Base-by-base conservation (phyloP, 2,329 filamentous ascomycete species). In the Beauveria caledonica region DNA sequence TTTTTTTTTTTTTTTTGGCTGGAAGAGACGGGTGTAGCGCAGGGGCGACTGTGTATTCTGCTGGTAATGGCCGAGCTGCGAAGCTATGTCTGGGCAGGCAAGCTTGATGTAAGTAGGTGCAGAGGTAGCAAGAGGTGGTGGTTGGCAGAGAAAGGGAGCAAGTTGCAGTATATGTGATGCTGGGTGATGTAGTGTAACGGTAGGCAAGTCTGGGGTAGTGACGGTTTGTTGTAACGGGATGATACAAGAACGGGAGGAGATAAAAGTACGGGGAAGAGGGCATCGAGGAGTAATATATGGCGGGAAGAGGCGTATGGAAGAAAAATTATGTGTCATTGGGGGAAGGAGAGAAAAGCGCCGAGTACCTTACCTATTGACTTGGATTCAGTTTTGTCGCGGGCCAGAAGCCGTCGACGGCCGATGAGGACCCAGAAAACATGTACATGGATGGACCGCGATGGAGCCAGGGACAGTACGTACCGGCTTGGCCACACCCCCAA, bases 381-480 rank as follows among this genome's bases (percentile, higher is more conserved):
- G 54, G 44, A 36, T 48, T 49, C 51, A 27, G 42, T 36, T 50
- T 45, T 21, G 42, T 59, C 56, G 56, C 48, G 56, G 56, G 46
- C 48, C 48, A 52, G 56, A 59, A 51, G 56, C 56, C 39, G 56
- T 59, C 56, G 21, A 59, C 17, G 56, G 56, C 56, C 56, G 56
- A 50, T 49, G 44, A 33, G 48, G 56, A 51, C 48, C 56, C 56
- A 59, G 17, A 42, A 51, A 59, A 52, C 56, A 44, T 51, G 56
- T 59, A 59, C 36, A 45, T 44, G 48, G 21, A 58, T 44, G 52
- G 51, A 25, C 51, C 39, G 23, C 46, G 44, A 59, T 42, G 39
- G 48, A 33, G 39, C 45, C 46, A 50, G 29, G 11, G 15, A 36
- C 17, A 19, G 42, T 49, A 58, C 45, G 45, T 50, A 39, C 55